phyloP scores from a whole-genome alignment of 768 basidiomycete genomes.

The Trametes elegans region DNA sequence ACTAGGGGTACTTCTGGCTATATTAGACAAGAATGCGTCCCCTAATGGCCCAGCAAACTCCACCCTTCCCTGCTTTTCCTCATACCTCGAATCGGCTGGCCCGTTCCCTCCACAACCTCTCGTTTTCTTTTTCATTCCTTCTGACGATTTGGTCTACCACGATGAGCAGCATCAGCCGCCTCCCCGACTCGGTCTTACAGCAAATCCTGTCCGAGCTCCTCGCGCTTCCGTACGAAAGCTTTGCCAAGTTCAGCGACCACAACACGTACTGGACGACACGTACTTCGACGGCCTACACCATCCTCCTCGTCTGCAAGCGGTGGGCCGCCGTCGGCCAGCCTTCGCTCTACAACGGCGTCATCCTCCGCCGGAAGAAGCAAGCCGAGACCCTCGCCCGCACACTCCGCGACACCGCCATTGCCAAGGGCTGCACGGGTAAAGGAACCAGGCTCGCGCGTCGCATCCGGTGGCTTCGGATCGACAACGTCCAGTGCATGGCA shows the following conservation, averaged over 20 bases:
- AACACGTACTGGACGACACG: not conserved
- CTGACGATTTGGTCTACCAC: not conserved
- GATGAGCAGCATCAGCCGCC: not conserved
- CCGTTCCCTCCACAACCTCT: no score
- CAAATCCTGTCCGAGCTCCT: not conserved
- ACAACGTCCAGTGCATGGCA: not conserved
- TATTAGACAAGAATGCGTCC: no score
- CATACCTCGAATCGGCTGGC: no score
- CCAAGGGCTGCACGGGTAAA: not conserved
- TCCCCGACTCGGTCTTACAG: not conserved
- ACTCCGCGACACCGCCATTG: not conserved
- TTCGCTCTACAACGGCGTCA: not conserved
- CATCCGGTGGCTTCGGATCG: not conserved
- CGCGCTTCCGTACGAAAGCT: not conserved
- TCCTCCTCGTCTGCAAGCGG: not conserved
- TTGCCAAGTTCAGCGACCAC: not conserved
- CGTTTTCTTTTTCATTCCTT: no score
- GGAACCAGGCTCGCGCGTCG: not conserved
- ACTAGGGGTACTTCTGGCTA: no score
- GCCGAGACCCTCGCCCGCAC: not conserved
- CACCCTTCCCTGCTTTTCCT: no score
- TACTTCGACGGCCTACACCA: not conserved
- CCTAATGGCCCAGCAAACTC: no score
- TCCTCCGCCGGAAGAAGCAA: not conserved
- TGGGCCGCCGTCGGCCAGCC: not conserved